phyloP scores from a whole-genome alignment of 495 filamentous ascomycete species.

The Neohortaea acidophila region DNA sequence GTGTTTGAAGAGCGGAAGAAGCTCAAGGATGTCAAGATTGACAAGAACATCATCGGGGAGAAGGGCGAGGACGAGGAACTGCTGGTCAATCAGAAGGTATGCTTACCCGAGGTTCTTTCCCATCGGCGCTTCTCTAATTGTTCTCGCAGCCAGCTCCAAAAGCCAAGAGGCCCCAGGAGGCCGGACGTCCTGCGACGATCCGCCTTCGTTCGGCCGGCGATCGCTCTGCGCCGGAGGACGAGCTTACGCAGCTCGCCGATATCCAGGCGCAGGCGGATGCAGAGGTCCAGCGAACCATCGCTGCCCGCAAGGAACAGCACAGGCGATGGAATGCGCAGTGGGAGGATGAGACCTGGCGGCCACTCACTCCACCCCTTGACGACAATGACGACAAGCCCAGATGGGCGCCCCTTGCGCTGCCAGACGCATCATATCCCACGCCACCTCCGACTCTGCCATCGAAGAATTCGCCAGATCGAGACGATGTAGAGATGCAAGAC shows the following conservation, averaged over 20 bases:
- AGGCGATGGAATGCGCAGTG: conserved; percentile 73
- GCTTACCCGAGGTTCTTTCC: conserved; percentile 15
- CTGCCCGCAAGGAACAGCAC: conserved; percentile 66
- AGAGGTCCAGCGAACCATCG: conserved; percentile 59
- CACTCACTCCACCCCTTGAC: conserved; percentile 57
- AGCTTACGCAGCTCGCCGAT: conserved; percentile 62
- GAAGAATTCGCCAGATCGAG: conserved; percentile 2
- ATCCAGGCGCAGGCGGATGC: conserved; percentile 70
- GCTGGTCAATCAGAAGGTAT: conserved; percentile 81
- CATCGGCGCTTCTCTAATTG: conserved; percentile 3
- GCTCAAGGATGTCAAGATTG: conserved; percentile 56
- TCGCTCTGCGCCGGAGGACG: conserved; percentile 55
- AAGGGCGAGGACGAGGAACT: conserved; percentile 83
- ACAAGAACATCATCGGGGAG: conserved; percentile 64
- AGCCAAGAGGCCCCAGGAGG: conserved; percentile 37
- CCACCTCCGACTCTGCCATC: conserved; percentile 17
- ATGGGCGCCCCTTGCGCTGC: conserved; percentile 41
- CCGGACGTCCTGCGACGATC: conserved; percentile 19
- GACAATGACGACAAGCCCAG: conserved; percentile 39
- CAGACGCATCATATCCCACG: conserved; percentile 9
- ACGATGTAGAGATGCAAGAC: conserved; percentile 14
- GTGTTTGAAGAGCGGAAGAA: conserved; percentile 68
- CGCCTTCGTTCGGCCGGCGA: conserved; percentile 55
- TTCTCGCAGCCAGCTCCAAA: conserved; percentile 24
- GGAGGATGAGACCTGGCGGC: conserved; percentile 67